Evolutionary conservation across 2,329 filamentous ascomycete genomes (phyloP), one percentile per base, ranked within the genome.

Genomic region (Ceratocystis huliohia): DNA sequence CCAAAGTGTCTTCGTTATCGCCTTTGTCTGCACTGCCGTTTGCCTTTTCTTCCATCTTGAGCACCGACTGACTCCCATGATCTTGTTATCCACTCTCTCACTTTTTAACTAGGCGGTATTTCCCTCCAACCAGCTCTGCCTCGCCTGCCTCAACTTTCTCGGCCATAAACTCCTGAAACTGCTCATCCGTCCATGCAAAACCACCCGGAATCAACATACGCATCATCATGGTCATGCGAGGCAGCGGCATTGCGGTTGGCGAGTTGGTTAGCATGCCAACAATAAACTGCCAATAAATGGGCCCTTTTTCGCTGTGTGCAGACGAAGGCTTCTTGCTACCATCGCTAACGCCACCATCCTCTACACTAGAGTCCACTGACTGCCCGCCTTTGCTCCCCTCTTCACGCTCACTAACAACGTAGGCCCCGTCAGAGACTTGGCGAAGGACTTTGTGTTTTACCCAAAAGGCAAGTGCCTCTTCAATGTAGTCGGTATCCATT

Each of bases 261-360:
- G 91, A 88, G 75, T 96, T 96, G 69, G 91, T 96, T 75, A 99
- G 78, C 94, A 99, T 97, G 64, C 90, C 91, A 66, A 91, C 80
- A 67, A 99, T 91, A 74, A 96, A 97, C 72, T 92, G 88, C 84
- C 89, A 91, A 75, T 96, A 96, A 48, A 96, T 82, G 56, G 77
- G 75, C 44, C 80, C 79, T 67, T 80, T 79, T 71, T 82, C 82
- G 25, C 88, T 82, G 41, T 88, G 78, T 76, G 74, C 77, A 68
- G 78, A 80, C 64, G 79, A 75, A 5, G 20, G 28, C 10, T 64
- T 64, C 70, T 85, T 75, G 25, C 69, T 72, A 6, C 68, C 69
- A 17, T 74, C 73, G 3, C 71, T 50, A 15, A 57, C 61, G 20
- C 33, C 30, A 37, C 13, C 48, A 66, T 2, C 68, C 5, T 70